phyloP scores from a whole-genome alignment of 176 grass and related monocot genomes.

The Zizania latifolia region DNA sequence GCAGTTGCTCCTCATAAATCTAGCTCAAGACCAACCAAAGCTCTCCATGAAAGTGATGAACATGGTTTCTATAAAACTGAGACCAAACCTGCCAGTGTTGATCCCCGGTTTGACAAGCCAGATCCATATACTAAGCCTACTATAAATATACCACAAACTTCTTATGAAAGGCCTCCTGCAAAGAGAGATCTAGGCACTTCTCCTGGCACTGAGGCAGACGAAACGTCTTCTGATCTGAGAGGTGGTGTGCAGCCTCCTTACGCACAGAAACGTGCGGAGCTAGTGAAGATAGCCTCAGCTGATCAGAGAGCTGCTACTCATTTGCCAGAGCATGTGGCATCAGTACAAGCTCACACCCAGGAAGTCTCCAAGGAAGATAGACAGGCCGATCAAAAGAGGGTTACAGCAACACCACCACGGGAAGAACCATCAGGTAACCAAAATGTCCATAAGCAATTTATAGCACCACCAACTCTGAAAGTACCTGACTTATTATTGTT shows the following conservation, averaged over 20 bases:
- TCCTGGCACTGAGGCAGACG: not conserved
- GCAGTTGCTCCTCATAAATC: not conserved
- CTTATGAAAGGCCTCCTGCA: not conserved
- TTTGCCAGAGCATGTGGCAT: not conserved
- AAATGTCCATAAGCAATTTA: conserved; percentile 11
- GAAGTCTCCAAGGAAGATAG: conserved; percentile 11
- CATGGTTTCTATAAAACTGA: too few relatives aligned
- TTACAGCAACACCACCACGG: not conserved
- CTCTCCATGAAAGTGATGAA: not conserved
- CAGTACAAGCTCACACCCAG: not conserved
- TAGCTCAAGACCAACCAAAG: conserved; percentile 9
- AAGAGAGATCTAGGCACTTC: not conserved
- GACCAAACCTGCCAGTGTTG: not conserved
- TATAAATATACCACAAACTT: not conserved
- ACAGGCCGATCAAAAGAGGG: conserved; percentile 19
- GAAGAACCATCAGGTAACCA: not conserved
- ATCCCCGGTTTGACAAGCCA: not conserved
- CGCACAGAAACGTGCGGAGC: not conserved
- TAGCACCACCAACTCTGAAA: conserved; percentile 2
- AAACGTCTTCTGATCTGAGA: conserved; percentile 1
- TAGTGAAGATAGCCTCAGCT: not conserved
- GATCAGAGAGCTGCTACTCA: not conserved
- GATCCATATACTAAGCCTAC: not conserved
- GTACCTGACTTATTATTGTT: conserved; percentile 1
- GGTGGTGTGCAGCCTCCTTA: conserved; percentile 3